Evolutionary conservation across 2,329 filamentous ascomycete genomes (phyloP).

Genomic region (Lecanoromycetidae sp.): DNA sequence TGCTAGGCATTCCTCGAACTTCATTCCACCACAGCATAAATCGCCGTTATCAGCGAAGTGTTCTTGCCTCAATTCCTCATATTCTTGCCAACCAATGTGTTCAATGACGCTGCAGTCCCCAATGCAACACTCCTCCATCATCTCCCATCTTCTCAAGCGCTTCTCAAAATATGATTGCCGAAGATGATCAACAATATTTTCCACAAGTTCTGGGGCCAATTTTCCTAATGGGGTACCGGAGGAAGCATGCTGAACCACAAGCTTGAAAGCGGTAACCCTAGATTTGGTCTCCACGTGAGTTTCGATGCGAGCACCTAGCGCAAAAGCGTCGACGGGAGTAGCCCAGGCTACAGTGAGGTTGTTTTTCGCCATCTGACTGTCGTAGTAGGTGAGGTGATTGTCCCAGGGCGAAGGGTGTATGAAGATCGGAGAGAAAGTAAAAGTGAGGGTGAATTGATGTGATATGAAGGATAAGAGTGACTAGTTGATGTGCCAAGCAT

Average conservation of each 20-base stretch:
- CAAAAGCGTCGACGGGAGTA: background rate
- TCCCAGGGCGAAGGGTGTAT: background rate
- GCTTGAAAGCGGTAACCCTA: background rate
- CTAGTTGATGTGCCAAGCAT: too few species aligned
- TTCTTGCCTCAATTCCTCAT: background rate
- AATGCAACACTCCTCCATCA: background rate
- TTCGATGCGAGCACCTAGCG: slow-evolving; percentile 2
- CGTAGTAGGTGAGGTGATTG: background rate
- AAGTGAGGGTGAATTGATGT: too few species aligned
- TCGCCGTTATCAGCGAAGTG: background rate
- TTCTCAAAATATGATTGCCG: background rate
- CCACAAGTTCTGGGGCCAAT: background rate
- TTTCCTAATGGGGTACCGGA: background rate
- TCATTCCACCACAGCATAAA: too few species aligned
- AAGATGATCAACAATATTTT: background rate
- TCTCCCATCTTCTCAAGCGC: background rate
- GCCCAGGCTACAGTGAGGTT: slow-evolving; percentile 2
- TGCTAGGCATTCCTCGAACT: background rate
- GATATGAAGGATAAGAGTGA: too few species aligned
- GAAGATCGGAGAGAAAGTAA: background rate
- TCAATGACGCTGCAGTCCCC: background rate
- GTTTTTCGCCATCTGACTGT: slow-evolving; percentile 1
- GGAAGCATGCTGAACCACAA: background rate
- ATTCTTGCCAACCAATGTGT: background rate
- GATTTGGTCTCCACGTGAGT: background rate